A percentile compares a stretch with the other conserved stretches of the same genome.
phyloP scores from a whole-genome alignment of 495 filamentous ascomycete genomes.

The Alectoria sarmentosa region DNA sequence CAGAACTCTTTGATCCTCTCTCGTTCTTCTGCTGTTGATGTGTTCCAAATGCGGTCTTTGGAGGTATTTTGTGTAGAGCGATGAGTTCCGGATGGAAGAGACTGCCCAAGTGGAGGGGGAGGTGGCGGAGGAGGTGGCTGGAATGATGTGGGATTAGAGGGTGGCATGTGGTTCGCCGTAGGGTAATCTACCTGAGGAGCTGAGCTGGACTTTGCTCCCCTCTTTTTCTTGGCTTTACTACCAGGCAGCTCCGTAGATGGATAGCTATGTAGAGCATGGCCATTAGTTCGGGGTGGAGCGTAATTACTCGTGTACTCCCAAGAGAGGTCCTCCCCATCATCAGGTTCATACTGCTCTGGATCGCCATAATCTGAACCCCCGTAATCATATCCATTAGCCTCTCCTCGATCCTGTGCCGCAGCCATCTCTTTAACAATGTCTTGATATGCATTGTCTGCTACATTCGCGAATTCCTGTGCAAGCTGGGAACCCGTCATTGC shows the following conservation, averaged over 20 bases:
- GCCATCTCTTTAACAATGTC: conserved; percentile 18
- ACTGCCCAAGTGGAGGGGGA: conserved; percentile 34
- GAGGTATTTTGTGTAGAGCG: conserved; percentile 31
- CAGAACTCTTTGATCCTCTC: conserved; percentile 98
- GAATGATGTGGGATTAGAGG: conserved; percentile 30
- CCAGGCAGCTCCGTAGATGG: conserved; percentile 16
- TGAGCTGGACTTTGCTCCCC: conserved; percentile 38
- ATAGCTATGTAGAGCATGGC: conserved; percentile 26
- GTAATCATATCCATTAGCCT: conserved; percentile 28
- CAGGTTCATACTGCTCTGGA: conserved; percentile 30
- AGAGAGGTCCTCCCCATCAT: conserved; percentile 36
- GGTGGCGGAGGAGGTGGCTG: conserved; percentile 34
- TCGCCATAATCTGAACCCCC: conserved; percentile 30
- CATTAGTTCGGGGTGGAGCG: conserved; percentile 22
- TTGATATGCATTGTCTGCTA: conserved; percentile 18
- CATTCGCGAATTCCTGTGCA: conserved; percentile 20
- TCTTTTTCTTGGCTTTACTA: conserved; percentile 44
- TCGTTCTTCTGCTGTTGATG: conserved; percentile 82
- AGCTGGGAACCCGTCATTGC: conserved; percentile 9
- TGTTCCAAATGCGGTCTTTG: conserved; percentile 95
- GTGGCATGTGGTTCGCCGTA: conserved; percentile 13
- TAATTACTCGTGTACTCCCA: conserved; percentile 23
- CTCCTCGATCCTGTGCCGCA: conserved; percentile 12
- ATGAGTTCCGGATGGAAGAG: conserved; percentile 27
- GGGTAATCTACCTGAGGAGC: conserved; percentile 30